These are phyloP conservation scores for Lizanozyma gosingica DNA, from an alignment of 1,139 yeast species.

Conservation along the genomic window DNA sequence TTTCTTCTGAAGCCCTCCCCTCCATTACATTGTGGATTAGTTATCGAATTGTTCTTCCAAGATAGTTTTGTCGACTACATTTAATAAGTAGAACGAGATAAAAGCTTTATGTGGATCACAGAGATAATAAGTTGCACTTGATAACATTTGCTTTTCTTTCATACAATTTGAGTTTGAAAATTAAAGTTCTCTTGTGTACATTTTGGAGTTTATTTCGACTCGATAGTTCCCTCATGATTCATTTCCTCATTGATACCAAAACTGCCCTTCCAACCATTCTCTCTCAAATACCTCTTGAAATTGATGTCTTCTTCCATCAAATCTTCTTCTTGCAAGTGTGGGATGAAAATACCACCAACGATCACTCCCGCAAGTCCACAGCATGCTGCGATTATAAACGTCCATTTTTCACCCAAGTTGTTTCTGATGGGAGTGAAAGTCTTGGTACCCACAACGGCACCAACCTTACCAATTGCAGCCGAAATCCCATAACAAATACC, in stretches of 20 bases:
- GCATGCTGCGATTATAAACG: slow-evolving; percentile 44
- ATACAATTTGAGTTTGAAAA: too few species aligned
- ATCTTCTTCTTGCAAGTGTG: slow-evolving; percentile 60
- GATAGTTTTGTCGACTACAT: too few species aligned
- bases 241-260: slow-evolving; percentile 36
- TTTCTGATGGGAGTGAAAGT: slow-evolving; percentile 35
- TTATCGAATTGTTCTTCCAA: too few species aligned
- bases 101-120: too few species aligned
- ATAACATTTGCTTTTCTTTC: too few species aligned
- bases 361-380: slow-evolving; percentile 61
- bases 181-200: too few species aligned
- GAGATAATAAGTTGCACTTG: too few species aligned
- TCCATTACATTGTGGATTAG: too few species aligned
- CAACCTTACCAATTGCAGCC: slow-evolving; percentile 43
- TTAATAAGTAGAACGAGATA: too few species aligned
- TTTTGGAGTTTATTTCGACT: too few species aligned
- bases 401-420: slow-evolving; percentile 17
- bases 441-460: slow-evolving; percentile 42
- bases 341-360: slow-evolving; percentile 54
- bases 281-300: slow-evolving; percentile 52
- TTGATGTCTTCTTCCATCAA: slow-evolving; percentile 56
- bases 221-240: too few species aligned
- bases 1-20: too few species aligned
- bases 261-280: slow-evolving; percentile 59
- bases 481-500: slow-evolving; percentile 51